Evolutionary conservation across 1,284 basidiomycete genomes (phyloP), one percentile per base, ranked within the genome.

Genomic region (Ganoderma sinense): DNA sequence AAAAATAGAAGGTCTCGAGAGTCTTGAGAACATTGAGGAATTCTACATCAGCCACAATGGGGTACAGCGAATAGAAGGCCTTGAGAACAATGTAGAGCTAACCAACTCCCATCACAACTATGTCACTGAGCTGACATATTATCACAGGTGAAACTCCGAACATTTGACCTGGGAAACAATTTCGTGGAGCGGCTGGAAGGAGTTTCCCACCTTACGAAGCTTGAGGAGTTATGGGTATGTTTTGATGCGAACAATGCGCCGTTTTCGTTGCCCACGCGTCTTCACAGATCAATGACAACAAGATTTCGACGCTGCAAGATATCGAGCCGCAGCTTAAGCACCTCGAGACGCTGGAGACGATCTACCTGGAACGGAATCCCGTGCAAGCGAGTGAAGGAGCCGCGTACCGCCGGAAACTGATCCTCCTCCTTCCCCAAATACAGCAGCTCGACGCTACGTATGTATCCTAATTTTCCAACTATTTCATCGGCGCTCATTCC

Each of bases 31-130:
- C 67, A 86, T 99, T 20, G 95, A 98, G 77, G 95, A 99, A 81
- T 82, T 99, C 4, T 99, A 99, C 81, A 85, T 99, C 59, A 96
- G 94, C 64, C 97, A 99, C 79, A 99, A 99, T 74, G 98, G 97
- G 0, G 81, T 99, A 23, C 86, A 89, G 72, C 86, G 86, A 73
- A 80, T 99, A n/a, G 94, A 97, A 79, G 97, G 96, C 0, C 83
- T 99, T 18, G 92, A 95, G 67, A 84, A 91, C 59, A 97, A 96
- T 76, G 95, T 94, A 8, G 2, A 10, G 23, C 23, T 1, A 18
- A 1, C 14, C 4, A 40, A n/a, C 23, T 23, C 2, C 10, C 29
- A 23, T 23, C 5, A 2, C 51, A 18, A 4, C 7, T 36, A 10
- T 45, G 33, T 23, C 64, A 16, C 7, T 6, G 4, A 14, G 26